Percentiles rank a stretch among this genome's conserved stretches.
Evolutionary conservation across 306 rosid species (phyloP).

Genomic region (Canavalia ensiformis): DNA sequence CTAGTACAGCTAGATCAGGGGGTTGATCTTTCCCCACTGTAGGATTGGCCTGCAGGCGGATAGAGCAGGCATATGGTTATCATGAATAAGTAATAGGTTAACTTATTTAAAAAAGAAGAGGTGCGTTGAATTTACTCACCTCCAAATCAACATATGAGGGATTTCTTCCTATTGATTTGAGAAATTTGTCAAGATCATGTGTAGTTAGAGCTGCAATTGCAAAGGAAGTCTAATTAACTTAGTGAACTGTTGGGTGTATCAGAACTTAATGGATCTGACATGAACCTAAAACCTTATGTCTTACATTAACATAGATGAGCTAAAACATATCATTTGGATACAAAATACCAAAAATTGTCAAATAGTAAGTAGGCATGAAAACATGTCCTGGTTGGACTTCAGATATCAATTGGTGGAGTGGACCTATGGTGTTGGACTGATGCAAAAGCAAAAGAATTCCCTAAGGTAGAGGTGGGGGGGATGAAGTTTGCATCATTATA

Average conservation of each 20-base stretch:
- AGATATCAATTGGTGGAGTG: slow-evolving; percentile 33
- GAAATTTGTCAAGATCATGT: slow-evolving; percentile 77
- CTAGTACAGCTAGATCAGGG: slow-evolving; percentile 91
- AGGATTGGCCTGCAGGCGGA: slow-evolving; percentile 79
- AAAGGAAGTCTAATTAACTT: slow-evolving; percentile 19
- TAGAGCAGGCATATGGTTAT: slow-evolving; percentile 10
- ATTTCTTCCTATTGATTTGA: slow-evolving; percentile 77
- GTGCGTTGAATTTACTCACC: slow-evolving; percentile 62
- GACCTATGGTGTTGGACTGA: neutral
- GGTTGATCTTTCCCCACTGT: slow-evolving; percentile 91
- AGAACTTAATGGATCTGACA: slow-evolving; percentile 20
- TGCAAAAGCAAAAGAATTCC: neutral
- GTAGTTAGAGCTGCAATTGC: slow-evolving; percentile 72
- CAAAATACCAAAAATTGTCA: neutral
- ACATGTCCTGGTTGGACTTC: slow-evolving; percentile 14
- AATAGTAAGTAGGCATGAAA: slow-evolving; percentile 33
- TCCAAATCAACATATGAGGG: slow-evolving; percentile 92
- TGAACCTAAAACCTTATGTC: neutral
- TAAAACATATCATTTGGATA: slow-evolving; percentile 21
- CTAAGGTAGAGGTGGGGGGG: neutral
- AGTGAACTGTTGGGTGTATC: slow-evolving; percentile 15
- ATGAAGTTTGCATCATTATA: neutral
- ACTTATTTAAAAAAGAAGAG: slow-evolving; percentile 12
- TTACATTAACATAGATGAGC: slow-evolving; percentile 28
- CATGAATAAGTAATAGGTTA: neutral